phyloP scores from a whole-genome alignment of 257 asterid species.

The Thymus quinquecostatus region DNA sequence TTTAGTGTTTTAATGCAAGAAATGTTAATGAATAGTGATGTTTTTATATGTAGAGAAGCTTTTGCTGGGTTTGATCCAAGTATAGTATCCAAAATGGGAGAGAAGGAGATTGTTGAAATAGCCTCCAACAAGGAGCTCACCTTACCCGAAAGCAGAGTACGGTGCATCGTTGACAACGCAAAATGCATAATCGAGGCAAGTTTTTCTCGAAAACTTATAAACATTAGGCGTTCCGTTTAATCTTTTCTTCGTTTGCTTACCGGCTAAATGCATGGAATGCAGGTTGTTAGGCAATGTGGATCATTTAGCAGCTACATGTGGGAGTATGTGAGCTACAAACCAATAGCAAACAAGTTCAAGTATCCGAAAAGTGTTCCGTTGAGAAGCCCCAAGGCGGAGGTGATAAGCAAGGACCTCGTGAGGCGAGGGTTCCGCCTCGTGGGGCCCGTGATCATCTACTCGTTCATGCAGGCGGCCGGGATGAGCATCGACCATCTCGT shows the following conservation, averaged over 20 bases:
- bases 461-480: conserved; percentile 96
- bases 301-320: conserved; percentile 85
- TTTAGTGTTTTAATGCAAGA: not conserved
- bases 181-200: conserved; percentile 80
- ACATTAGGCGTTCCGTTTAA: not conserved
- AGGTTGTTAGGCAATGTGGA: conserved; percentile 80
- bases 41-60: conserved; percentile 48
- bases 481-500: conserved; percentile 87
- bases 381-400: conserved; percentile 87
- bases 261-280: too few species aligned
- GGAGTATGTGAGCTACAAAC: conserved; percentile 75
- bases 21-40: not conserved
- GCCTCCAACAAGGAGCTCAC: conserved; percentile 59
- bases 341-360: conserved; percentile 70
- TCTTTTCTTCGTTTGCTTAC: not conserved
- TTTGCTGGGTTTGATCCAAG: conserved; percentile 75
- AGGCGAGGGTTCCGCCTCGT: conserved; percentile 86
- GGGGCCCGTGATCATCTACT: conserved; percentile 86
- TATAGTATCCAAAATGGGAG: conserved; percentile 73
- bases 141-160: conserved; percentile 72
- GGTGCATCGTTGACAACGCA: conserved; percentile 90
- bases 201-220: not conserved
- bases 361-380: conserved; percentile 79
- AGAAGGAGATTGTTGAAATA: conserved; percentile 62
- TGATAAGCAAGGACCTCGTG: conserved; percentile 77